Evolutionary conservation across 208 protist genomes (phyloP).

Genomic region (Acanthamoeba rhysodes): DNA sequence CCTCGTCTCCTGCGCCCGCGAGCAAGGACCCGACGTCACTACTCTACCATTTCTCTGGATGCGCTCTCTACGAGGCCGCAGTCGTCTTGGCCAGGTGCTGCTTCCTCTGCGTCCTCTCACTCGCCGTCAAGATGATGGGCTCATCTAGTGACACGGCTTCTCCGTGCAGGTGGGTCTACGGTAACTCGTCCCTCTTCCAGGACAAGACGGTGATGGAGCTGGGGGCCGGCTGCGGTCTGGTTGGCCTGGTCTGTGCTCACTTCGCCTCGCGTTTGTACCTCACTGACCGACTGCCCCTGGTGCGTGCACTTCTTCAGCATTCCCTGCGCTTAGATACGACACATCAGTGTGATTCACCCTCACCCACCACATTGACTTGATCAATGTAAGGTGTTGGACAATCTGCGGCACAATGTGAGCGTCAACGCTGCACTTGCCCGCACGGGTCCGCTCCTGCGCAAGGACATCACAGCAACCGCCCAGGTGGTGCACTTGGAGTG

Average conservation of each 20-base stretch:
- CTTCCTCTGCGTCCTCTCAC: not conserved
- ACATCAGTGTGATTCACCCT: not conserved
- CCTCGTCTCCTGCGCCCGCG: not conserved
- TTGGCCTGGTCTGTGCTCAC: slow-evolving; percentile 29
- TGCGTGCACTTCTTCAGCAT: not conserved
- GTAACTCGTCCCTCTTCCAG: not conserved
- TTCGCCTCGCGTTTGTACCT: slow-evolving; percentile 6
- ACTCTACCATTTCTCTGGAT: slow-evolving; percentile 46
- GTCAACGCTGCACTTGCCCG: not conserved
- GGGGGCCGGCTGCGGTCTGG: slow-evolving; percentile 13
- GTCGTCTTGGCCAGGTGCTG: slow-evolving; percentile 23
- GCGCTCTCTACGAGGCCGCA: slow-evolving; percentile 24
- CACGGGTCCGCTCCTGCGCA: not conserved
- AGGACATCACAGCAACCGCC: not conserved
- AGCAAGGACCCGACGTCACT: not conserved
- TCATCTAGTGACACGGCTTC: not conserved
- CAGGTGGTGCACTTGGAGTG: slow-evolving; percentile 18
- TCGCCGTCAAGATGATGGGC: not conserved
- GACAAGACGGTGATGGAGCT: slow-evolving; percentile 60
- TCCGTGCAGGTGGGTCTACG: slow-evolving; percentile 30
- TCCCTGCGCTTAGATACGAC: not conserved
- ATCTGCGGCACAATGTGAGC: slow-evolving; percentile 3
- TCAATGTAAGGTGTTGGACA: not conserved
- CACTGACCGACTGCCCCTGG: slow-evolving; percentile 31
- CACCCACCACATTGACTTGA: not conserved